These are phyloP conservation scores for Ophiostoma sp. DNA, from an alignment of 2,329 filamentous ascomycete genomes.

Conservation along the genomic window DNA sequence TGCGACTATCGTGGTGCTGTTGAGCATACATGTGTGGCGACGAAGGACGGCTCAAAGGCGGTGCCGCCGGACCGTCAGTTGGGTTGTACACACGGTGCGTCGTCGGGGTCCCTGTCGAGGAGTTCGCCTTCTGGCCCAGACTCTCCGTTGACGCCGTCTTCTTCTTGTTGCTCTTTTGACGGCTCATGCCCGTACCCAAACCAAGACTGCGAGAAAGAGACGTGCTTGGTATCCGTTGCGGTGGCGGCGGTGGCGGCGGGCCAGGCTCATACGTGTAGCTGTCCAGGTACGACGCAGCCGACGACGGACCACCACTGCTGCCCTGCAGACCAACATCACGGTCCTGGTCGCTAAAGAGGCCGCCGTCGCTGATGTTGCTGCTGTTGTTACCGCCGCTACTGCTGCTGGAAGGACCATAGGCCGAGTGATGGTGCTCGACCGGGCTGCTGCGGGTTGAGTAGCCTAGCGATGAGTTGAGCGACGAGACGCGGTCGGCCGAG, in stretches of 20 bases:
- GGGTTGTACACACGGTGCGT: constrained; percentile 20
- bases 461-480: not conserved
- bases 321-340: constrained; percentile 20
- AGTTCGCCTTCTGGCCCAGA: not conserved
- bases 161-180: constrained; percentile 15
- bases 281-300: constrained; percentile 12
- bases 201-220: not conserved
- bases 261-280: constrained; percentile 23
- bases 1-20: not conserved
- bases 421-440: not conserved
- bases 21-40: not conserved
- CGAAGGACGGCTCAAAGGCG: not conserved
- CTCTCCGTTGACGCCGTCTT: not conserved
- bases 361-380: not conserved
- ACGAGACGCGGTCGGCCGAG: not conserved
- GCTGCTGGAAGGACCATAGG: not conserved
- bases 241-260: not conserved
- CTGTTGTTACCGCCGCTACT: not conserved
- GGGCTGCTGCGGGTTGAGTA: constrained; percentile 2
- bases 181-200: not conserved
- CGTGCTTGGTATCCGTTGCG: not conserved
- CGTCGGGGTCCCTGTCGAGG: not conserved
- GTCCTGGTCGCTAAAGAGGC: constrained; percentile 25
- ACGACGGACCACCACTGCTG: not conserved
- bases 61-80: not conserved